These are phyloP conservation scores for Chaetomium fimeti DNA, from an alignment of 495 filamentous ascomycete genomes.

Conservation along the genomic window DNA sequence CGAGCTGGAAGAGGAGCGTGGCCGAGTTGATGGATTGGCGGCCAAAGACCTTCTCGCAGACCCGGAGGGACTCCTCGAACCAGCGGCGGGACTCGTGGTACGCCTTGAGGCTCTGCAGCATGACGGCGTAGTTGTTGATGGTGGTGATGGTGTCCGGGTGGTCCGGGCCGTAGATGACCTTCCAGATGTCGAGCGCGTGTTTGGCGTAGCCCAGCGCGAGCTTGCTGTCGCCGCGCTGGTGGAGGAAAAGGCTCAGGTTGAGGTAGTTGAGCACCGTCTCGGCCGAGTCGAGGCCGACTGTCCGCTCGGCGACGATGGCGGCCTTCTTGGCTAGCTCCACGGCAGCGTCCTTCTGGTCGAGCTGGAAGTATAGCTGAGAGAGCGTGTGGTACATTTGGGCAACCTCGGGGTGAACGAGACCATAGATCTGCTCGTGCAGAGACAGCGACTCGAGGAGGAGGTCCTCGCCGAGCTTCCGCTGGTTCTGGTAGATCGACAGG, in stretches of 20 bases:
- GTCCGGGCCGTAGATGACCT: conserved; percentile 87
- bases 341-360: conserved; percentile 92
- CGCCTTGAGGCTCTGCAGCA: conserved; percentile 90
- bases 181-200: conserved; percentile 94
- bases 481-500: conserved; percentile 88
- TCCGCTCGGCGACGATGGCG: conserved; percentile 92
- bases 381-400: conserved; percentile 91
- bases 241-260: conserved; percentile 93
- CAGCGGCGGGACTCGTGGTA: conserved; percentile 91
- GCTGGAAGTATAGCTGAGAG: conserved; percentile 91
- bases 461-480: conserved; percentile 95
- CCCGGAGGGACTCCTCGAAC: conserved; percentile 88
- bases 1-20: conserved; percentile 95
- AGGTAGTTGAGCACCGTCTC: conserved; percentile 94
- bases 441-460: conserved; percentile 92
- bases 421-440: conserved; percentile 98
- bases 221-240: conserved; percentile 83
- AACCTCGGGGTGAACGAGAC: conserved; percentile 94
- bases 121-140: conserved; percentile 97
- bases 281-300: conserved; percentile 86
- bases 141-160: conserved; percentile 98
- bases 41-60: conserved; percentile 86
- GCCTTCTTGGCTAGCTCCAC: conserved; percentile 95
- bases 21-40: conserved; percentile 85
- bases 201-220: conserved; percentile 79